Conservation (phyloP, 768 basidiomycete genomes). For the Termitomyces sp. region DNA sequence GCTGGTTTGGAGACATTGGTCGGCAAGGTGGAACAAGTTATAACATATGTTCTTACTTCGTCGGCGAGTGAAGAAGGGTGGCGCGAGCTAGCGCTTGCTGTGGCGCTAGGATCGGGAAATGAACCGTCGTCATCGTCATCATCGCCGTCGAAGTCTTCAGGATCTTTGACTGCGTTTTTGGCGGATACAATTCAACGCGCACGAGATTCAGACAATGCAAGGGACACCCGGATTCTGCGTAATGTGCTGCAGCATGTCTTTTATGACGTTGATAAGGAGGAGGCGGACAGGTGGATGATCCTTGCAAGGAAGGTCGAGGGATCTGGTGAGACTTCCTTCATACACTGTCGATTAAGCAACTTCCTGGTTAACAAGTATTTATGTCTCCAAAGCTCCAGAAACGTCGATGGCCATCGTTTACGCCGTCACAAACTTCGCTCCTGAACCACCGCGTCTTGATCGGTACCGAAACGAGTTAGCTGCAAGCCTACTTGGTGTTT, state of each 20-base stretch:
- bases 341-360: background rate
- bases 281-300: conserved; percentile 74
- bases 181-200: conserved; percentile 24
- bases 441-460: conserved; percentile 68
- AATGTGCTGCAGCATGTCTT: conserved; percentile 55
- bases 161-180: conserved; percentile 22
- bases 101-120: conserved; percentile 19
- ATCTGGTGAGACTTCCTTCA: conserved; percentile 38
- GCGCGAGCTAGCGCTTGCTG: conserved; percentile 37
- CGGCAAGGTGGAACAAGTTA: conserved; percentile 42
- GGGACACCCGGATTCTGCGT: conserved; percentile 56
- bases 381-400: conserved; percentile 49
- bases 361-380: background rate
- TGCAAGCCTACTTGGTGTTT: conserved; percentile 66
- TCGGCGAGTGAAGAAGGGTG: conserved; percentile 36
- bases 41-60: conserved; percentile 58
- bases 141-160: background rate
- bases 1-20: conserved; percentile 34
- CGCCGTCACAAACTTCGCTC: conserved; percentile 52
- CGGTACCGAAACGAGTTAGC: conserved; percentile 89
- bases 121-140: conserved; percentile 5
- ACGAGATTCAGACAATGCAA: conserved; percentile 35
- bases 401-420: conserved; percentile 61
- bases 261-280: conserved; percentile 50
- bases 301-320: conserved; percentile 62